These are phyloP conservation scores for Cutaneotrichosporon sp. DNA, from an alignment of 1,284 basidiomycete species.

Conservation along the genomic window DNA sequence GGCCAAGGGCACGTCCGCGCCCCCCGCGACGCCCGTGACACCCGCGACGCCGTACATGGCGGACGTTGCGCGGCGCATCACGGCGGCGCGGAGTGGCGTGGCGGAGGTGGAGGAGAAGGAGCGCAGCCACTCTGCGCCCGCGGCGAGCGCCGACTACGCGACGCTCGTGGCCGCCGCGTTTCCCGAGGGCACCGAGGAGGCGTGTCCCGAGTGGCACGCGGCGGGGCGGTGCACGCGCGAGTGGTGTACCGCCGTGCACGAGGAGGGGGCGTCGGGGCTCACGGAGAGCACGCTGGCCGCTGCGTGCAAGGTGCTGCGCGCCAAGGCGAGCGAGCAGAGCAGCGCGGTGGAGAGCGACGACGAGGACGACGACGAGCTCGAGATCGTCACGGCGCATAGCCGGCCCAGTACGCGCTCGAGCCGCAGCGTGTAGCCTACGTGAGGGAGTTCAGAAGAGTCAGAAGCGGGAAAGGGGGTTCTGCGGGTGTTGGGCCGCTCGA, in stretches of 20 bases:
- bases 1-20: background rate
- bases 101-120: background rate
- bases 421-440: background rate
- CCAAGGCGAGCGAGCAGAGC: slow-evolving; percentile 3
- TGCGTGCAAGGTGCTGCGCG: slow-evolving; percentile 23
- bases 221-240: slow-evolving; percentile 15
- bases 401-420: background rate
- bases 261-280: slow-evolving; percentile 12
- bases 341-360: slow-evolving; percentile 14
- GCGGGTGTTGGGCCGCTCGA: too few relatives aligned
- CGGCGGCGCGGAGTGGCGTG: background rate
- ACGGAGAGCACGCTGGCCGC: slow-evolving; percentile 29
- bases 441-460: too few relatives aligned
- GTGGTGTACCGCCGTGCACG: slow-evolving; percentile 10
- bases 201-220: slow-evolving; percentile 1
- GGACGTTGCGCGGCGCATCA: background rate
- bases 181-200: background rate
- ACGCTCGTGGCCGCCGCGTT: background rate
- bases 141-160: background rate
- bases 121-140: background rate
- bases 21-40: background rate
- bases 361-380: slow-evolving; percentile 20
- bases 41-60: background rate
- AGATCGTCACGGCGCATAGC: slow-evolving; percentile 14
- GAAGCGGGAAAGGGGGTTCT: too few relatives aligned